Percentiles rank a stretch among this genome's conserved stretches.
Conservation (phyloP, 2,329 filamentous ascomycete species). For the Cladosporium sp. region DNA sequence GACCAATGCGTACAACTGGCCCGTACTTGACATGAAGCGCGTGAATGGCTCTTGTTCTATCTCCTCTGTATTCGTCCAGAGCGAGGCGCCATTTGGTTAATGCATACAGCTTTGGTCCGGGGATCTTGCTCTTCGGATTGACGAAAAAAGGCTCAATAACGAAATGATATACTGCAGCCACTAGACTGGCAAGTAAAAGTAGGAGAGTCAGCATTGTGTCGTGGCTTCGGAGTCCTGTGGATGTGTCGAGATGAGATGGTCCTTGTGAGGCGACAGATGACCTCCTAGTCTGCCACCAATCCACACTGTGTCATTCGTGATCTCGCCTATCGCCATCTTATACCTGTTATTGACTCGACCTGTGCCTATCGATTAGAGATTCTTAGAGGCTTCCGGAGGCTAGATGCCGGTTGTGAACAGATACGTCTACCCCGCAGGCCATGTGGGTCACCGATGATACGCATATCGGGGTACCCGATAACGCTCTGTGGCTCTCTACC, state of each 20-base stretch:
- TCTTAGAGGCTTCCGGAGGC: background rate
- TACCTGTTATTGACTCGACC: background rate
- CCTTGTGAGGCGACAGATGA: background rate
- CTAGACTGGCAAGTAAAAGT: background rate
- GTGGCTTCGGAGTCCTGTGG: background rate
- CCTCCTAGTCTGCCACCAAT: background rate
- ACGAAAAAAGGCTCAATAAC: conserved; percentile 17
- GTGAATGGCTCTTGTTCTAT: conserved; percentile 40
- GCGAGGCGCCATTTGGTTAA: conserved; percentile 45
- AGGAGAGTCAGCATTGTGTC: background rate
- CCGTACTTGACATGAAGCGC: conserved; percentile 45
- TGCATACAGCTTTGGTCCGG: conserved; percentile 39
- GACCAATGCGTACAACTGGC: conserved; percentile 45
- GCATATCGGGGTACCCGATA: background rate
- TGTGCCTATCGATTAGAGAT: background rate
- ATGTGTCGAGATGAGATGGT: background rate
- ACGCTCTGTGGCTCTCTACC: background rate
- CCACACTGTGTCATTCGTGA: background rate
- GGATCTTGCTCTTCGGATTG: conserved; percentile 24
- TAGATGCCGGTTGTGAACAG: background rate
- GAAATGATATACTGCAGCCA: conserved; percentile 3
- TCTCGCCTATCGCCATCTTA: background rate
- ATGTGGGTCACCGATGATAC: conserved; percentile 2
- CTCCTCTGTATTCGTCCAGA: conserved; percentile 42
- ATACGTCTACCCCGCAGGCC: background rate